Evolutionary conservation across 2,329 filamentous ascomycete genomes (phyloP), one percentile per base, ranked within the genome.

Genomic region (Fusarium temperatum): DNA sequence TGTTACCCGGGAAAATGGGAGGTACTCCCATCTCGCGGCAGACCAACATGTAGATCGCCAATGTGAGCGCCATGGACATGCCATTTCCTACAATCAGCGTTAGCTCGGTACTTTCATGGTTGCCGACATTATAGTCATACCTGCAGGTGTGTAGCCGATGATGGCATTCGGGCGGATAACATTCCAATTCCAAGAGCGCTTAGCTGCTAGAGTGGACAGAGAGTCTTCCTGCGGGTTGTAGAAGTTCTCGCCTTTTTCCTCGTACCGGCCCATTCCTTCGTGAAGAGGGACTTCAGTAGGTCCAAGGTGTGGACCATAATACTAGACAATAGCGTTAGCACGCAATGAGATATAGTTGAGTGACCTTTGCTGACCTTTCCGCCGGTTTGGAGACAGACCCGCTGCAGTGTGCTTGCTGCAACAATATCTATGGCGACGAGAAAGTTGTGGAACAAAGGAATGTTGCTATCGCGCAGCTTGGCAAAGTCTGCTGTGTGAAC

Each of bases 221-320:
- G 73, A 74, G 13, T 74, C 72, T 39, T 74, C 72, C 26, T 74
- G 72, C 1, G 56, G 63, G 15, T 74, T 70, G 36, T 74, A 74
- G 17, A 74, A 74, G 63, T 74, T 74, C 26, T 74, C 72, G 5
- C 70, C 72, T 7, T 64, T 42, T n/a, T 73, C 72, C 20, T 74
- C 59, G 28, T 74, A 74, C 2, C 72, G 59, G 22, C 28, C 50
- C 70, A 74, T 74, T 7, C 55, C 70, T 35, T 74, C 72, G 8
- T 73, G 56, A 9, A 74, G 62, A 13, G 72, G 72, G 11, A 74
- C 69, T 36, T 74, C 72, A 5, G 57, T 60, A 15, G 72, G 72
- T 1, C 72, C 72, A 38, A 74, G 72, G 11, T 74, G 72, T 8
- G 68, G 48, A 2, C 72, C 72, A 22, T 74, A 74, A n/a, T 73